A percentile compares a stretch with the other conserved stretches of the same genome.
Conservation (phyloP, 208 protist species). For the Naegleria lovaniensis region DNA sequence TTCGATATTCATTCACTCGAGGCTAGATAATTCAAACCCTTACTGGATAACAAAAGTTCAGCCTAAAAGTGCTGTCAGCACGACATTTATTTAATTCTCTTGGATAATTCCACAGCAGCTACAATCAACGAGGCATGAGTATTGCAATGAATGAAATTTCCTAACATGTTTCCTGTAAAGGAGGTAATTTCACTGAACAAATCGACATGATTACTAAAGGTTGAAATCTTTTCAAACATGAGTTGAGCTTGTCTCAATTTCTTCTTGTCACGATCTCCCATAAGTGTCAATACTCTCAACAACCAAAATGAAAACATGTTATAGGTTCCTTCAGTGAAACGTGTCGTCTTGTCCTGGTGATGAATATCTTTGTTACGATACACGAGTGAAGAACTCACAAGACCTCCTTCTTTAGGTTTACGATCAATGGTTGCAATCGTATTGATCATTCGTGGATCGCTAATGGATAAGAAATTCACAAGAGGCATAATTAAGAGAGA, state of each 20-base stretch:
- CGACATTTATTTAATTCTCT: neutral
- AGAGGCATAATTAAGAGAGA: neutral
- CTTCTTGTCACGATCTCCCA: neutral
- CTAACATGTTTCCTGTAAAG: neutral
- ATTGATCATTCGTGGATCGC: neutral
- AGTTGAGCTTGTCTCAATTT: neutral
- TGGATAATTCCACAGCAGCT: neutral
- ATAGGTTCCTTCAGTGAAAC: neutral
- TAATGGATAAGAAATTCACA: neutral
- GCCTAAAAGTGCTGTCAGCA: no score
- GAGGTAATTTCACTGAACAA: neutral
- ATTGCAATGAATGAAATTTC: neutral
- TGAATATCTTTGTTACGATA: neutral
- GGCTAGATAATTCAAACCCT: no score
- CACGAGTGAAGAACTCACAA: neutral
- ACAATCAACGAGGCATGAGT: neutral
- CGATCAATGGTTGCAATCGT: neutral
- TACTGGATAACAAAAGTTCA: no score
- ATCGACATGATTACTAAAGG: neutral
- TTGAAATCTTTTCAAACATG: neutral
- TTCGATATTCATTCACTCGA: no score
- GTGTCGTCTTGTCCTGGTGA: neutral
- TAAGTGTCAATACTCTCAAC: neutral
- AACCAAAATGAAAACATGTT: slow-evolving; percentile 4
- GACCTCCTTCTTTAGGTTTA: neutral